Percentiles rank a stretch among this genome's conserved stretches.
Evolutionary conservation across 495 filamentous ascomycete genomes (phyloP).

Genomic region (Xylaria telfairii): DNA sequence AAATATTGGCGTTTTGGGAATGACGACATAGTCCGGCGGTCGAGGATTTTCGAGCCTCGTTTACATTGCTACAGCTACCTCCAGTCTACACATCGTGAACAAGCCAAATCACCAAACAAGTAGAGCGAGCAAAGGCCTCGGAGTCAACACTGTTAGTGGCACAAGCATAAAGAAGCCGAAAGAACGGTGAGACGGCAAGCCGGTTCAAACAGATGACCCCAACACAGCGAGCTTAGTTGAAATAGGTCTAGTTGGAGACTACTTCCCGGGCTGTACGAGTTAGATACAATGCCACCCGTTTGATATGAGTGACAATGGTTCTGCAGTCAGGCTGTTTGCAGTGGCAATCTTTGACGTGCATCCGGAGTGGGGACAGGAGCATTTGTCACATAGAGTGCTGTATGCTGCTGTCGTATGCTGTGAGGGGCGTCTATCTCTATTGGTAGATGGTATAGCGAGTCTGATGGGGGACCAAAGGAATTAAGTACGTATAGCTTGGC

Average conservation of each 20-base stretch:
- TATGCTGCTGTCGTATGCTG: background rate
- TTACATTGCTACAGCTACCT: background rate
- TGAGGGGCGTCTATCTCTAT: background rate
- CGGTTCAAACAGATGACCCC: conserved; percentile 1
- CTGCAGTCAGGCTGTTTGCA: conserved; percentile 26
- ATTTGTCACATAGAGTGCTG: background rate
- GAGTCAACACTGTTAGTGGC: background rate
- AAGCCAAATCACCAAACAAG: background rate
- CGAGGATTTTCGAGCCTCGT: background rate
- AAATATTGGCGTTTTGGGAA: background rate
- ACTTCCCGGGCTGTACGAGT: conserved; percentile 4
- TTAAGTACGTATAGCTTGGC: background rate
- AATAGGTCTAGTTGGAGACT: conserved; percentile 1
- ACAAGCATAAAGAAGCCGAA: conserved; percentile 1
- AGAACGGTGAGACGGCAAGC: background rate
- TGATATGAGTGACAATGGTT: conserved; percentile 15
- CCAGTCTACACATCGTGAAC: background rate
- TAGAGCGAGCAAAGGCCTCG: background rate
- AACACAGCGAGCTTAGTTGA: conserved; percentile 1
- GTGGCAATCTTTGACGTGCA: conserved; percentile 22
- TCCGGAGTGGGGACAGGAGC: conserved; percentile 9
- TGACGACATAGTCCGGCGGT: background rate
- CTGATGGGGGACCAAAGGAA: background rate
- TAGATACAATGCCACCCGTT: conserved; percentile 15
- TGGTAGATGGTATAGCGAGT: background rate